Conservation (phyloP, 2,329 filamentous ascomycete species). For the Diaporthe destruens region DNA sequence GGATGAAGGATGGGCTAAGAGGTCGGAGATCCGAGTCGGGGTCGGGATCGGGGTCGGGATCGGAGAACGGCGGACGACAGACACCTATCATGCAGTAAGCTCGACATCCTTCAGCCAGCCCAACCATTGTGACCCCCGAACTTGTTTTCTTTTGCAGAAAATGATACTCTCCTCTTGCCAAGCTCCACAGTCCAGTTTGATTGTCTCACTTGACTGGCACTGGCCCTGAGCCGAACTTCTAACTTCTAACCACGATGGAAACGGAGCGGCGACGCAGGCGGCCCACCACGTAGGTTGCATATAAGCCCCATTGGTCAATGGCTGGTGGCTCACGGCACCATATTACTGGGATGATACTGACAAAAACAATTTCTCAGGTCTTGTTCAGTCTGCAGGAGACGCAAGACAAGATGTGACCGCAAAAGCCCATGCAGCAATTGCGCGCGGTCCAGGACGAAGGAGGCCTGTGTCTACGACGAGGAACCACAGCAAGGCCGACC, state of each 20-base stretch:
- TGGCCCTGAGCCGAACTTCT: background rate
- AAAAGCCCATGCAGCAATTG: conserved; percentile 59
- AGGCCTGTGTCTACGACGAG: conserved; percentile 50
- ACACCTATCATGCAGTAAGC: conserved; percentile 1
- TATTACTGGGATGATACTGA: background rate
- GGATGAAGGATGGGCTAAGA: background rate
- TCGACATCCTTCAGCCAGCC: background rate
- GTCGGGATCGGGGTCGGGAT: conserved; percentile 7
- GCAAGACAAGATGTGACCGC: conserved; percentile 59
- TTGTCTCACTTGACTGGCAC: background rate
- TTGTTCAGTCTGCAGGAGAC: conserved; percentile 56
- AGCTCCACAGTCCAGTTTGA: background rate
- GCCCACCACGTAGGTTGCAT: conserved; percentile 33
- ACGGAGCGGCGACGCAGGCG: conserved; percentile 42
- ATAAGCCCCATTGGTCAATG: background rate
- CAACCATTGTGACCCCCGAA: background rate
- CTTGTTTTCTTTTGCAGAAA: background rate
- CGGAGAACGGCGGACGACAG: conserved; percentile 25
- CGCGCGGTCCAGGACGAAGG: conserved; percentile 51
- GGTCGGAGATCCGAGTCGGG: background rate
- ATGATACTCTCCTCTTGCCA: background rate
- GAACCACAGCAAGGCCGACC: conserved; percentile 40
- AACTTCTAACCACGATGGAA: conserved; percentile 33
- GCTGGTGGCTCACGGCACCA: background rate
- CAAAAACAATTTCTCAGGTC: conserved; percentile 36